Base-by-base conservation (phyloP, 1,284 basidiomycete species). In the Entoloma clypeatum region DNA sequence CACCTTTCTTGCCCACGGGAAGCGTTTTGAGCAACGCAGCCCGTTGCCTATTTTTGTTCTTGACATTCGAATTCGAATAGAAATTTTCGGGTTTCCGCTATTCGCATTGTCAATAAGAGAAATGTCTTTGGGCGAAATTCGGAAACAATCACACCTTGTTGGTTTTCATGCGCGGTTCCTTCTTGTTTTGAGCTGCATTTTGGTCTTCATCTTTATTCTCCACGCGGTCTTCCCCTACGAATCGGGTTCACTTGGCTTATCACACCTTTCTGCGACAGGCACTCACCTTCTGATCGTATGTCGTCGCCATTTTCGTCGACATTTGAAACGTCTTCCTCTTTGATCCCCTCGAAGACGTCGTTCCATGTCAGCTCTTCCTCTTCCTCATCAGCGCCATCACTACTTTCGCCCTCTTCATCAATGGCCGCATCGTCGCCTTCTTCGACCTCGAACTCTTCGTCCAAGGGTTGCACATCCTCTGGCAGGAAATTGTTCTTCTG, bases 41-140 rank as follows among this genome's bases (percentile, higher is more conserved):
- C 54, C 82, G 84, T 36, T 65, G 63, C 26, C 85, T 76, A 49
- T 78, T 92, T 61, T 86, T 89, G 67, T 92, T 93, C 71, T 94
- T 93, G 57, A 93, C 90, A 56, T 93, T 93, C 2, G 86, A 77
- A 34, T 61, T 74, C 5, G 85, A 81, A 69, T 92, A 97, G 72
- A 93, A 99, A 69, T 98, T 98, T 45, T 77, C 76, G 11, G 90
- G 81, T 67, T 92, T 94, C 69, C 82, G 85, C 86, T 88, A 55
- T 11, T 32, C 14, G 31, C n/a, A 40, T 27, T 27, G 21, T 8
- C 26, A 2, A 17, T 33, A 25, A n/a, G 39, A 31, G 16, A 26
- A 41, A 36, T 27, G 52, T 36, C 17, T 42, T 37, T 39, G 16
- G n/a, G 17, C 17, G 26, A 41, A 14, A 7, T 8, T 36, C 25